Evolutionary conservation across 2,329 filamentous ascomycete genomes (phyloP).

Genomic region (Tolypocladium endophyticum): DNA sequence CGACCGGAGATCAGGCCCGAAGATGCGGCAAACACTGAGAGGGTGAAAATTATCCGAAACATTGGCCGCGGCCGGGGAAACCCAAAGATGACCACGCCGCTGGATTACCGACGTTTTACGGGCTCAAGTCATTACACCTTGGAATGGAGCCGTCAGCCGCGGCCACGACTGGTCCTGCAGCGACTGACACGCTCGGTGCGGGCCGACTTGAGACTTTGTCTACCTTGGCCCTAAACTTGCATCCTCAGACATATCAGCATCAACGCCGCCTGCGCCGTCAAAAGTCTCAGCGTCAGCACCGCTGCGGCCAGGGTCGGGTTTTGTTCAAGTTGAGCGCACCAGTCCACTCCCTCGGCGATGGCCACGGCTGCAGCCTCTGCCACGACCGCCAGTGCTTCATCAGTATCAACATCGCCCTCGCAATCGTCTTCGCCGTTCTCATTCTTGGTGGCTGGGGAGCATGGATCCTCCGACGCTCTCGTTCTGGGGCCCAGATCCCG

Average conservation of each 20-base stretch:
- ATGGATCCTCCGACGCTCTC: constrained; percentile 27
- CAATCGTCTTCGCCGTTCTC: background rate
- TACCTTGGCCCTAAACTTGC: background rate
- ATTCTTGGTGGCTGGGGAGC: background rate
- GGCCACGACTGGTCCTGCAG: background rate
- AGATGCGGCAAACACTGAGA: background rate
- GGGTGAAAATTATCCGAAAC: background rate
- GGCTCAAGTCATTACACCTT: background rate
- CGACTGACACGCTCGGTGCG: background rate
- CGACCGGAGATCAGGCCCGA: background rate
- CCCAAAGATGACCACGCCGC: background rate
- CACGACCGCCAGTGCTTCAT: background rate
- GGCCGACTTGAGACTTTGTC: background rate
- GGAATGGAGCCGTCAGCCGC: background rate
- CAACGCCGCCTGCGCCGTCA: background rate
- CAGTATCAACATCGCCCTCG: background rate
- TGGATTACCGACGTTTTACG: background rate
- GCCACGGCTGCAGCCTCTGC: background rate
- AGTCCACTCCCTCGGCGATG: background rate
- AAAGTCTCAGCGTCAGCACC: background rate
- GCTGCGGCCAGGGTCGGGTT: background rate
- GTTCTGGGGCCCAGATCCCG: constrained; percentile 46
- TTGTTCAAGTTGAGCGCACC: background rate
- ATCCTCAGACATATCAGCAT: background rate
- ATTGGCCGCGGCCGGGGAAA: background rate